Evolutionary conservation across 2,329 filamentous ascomycete genomes (phyloP).

Genomic region (Aureobasidium lini): DNA sequence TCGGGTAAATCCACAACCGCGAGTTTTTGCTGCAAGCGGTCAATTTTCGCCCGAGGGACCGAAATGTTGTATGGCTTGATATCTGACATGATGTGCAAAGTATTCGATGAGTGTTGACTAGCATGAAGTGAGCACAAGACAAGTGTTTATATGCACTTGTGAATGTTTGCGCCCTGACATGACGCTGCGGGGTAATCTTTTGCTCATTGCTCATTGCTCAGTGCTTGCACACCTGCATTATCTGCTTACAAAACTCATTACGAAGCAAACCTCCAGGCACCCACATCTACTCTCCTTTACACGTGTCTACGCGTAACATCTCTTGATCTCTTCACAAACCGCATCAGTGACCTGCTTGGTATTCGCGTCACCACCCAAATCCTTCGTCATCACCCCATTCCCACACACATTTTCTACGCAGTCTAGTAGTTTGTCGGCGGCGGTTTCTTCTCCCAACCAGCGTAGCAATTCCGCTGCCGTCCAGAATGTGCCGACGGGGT

Average conservation of each 20-base stretch:
- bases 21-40: conserved; percentile 10
- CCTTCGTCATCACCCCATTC: conserved; percentile 44
- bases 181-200: neutral
- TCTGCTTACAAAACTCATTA: neutral
- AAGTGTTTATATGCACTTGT: neutral
- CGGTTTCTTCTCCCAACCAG: conserved; percentile 50
- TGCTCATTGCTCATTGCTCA: neutral
- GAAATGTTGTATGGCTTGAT: neutral
- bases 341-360: conserved; percentile 39
- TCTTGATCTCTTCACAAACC: conserved; percentile 33
- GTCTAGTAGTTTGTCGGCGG: conserved; percentile 43
- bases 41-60: neutral
- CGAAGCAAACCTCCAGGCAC: neutral
- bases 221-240: neutral
- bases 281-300: conserved; percentile 15
- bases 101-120: neutral
- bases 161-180: neutral
- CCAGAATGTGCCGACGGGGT: conserved; percentile 54
- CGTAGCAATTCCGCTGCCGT: conserved; percentile 51
- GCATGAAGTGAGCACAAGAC: too few relatives aligned
- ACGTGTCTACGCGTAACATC: neutral
- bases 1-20: conserved; percentile 1
- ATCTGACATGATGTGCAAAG: neutral
- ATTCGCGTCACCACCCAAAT: conserved; percentile 43
- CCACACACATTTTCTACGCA: conserved; percentile 48